Evolutionary conservation across 192 early-diverging fungal genomes (phyloP).

Genomic region (Chytriomyces sp.): DNA sequence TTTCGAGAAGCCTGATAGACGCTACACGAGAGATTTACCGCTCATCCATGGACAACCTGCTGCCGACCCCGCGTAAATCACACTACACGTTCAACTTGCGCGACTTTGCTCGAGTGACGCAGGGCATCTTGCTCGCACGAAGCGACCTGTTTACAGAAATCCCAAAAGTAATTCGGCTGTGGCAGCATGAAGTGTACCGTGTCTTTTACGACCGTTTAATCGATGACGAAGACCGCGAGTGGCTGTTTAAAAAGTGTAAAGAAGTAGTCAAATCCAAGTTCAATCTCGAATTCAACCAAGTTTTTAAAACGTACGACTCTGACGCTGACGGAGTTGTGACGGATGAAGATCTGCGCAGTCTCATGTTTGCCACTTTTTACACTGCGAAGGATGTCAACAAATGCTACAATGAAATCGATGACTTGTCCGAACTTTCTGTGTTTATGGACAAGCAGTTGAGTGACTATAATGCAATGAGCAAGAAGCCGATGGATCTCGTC

Average conservation of each 20-base stretch:
- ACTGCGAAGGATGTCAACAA: constrained; percentile 54
- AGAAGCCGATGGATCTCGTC: constrained; percentile 69
- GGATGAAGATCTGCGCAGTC: constrained; percentile 59
- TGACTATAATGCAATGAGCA: constrained; percentile 63
- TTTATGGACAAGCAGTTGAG: constrained; percentile 59
- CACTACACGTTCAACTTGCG: constrained; percentile 69
- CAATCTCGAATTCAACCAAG: constrained; percentile 51
- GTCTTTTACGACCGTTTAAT: constrained; percentile 66
- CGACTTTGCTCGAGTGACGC: constrained; percentile 64
- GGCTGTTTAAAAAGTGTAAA: constrained; percentile 55
- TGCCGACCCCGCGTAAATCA: constrained; percentile 66
- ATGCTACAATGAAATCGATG: constrained; percentile 60
- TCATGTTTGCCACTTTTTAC: constrained; percentile 64
- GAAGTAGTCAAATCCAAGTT: constrained; percentile 53
- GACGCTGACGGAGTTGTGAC: constrained; percentile 51
- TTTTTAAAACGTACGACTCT: constrained; percentile 57
- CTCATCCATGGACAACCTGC: constrained; percentile 57
- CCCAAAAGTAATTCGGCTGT: constrained; percentile 58
- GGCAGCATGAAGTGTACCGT: constrained; percentile 65
- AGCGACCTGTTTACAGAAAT: constrained; percentile 49
- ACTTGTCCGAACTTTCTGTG: constrained; percentile 51
- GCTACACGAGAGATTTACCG: constrained; percentile 61
- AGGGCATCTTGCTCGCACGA: constrained; percentile 57
- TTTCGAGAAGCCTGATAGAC: constrained; percentile 51
- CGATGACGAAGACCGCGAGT: constrained; percentile 61